Evolutionary conservation across 352 stramenopile genomes (phyloP).

Genomic region (Globisporangium recalcitrans): DNA sequence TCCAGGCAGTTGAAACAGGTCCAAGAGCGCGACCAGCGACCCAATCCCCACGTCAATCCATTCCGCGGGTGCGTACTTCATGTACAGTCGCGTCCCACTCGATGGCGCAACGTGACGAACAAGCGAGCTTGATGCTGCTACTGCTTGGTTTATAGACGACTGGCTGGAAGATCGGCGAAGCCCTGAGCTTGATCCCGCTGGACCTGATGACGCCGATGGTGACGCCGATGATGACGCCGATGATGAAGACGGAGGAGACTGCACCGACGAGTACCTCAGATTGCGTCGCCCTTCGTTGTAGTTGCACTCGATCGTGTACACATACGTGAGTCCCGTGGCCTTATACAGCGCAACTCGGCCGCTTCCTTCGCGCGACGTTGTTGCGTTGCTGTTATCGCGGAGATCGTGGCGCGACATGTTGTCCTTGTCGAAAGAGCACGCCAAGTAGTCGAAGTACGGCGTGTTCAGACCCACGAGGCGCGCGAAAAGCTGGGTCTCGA

Average conservation of each 20-base stretch:
- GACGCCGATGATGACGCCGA: neutral
- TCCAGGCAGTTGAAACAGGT: conserved; percentile 50
- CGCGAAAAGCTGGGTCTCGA: conserved; percentile 82
- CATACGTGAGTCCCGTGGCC: conserved; percentile 62
- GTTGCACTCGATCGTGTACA: conserved; percentile 93
- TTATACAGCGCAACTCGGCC: conserved; percentile 74
- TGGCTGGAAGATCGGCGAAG: conserved; percentile 11
- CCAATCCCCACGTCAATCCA: conserved; percentile 71
- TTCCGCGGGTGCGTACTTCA: conserved; percentile 60
- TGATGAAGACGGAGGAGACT: neutral
- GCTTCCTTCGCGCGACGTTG: conserved; percentile 56
- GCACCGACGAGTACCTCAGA: conserved; percentile 24
- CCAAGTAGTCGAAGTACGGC: conserved; percentile 83
- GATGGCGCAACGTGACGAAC: conserved; percentile 14
- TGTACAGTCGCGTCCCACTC: conserved; percentile 33
- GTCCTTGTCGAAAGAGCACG: conserved; percentile 76
- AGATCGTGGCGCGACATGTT: conserved; percentile 58
- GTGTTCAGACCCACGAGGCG: conserved; percentile 66
- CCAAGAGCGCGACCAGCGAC: conserved; percentile 48
- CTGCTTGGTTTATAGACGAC: conserved; percentile 8
- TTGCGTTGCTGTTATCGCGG: conserved; percentile 48
- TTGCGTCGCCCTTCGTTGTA: conserved; percentile 78
- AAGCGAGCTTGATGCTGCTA: conserved; percentile 12
- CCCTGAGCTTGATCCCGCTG: neutral
- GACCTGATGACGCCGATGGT: neutral